Conservation (phyloP, 495 filamentous ascomycete species). For the Daldinia vernicosa region DNA sequence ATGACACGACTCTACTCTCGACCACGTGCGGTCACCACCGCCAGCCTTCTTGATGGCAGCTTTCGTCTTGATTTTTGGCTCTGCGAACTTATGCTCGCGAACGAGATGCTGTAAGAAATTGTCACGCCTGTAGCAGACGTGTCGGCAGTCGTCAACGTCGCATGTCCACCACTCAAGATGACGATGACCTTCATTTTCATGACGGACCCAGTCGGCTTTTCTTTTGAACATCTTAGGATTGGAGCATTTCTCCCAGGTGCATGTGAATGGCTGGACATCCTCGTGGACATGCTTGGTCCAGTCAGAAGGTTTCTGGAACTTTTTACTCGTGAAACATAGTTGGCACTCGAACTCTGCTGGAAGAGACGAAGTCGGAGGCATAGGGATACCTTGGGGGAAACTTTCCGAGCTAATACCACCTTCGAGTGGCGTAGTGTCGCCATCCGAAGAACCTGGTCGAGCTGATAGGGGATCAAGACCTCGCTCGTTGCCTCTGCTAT, state of each 20-base stretch:
- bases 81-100: constrained; percentile 88
- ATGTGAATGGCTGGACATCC: constrained; percentile 94
- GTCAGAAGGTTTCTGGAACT: constrained; percentile 93
- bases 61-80: constrained; percentile 74
- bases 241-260: constrained; percentile 84
- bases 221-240: constrained; percentile 96
- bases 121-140: constrained; percentile 89
- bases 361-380: constrained; percentile 79
- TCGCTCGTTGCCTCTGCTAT: constrained; percentile 52
- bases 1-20: constrained; percentile 81
- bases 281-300: constrained; percentile 99
- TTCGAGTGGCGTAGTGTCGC: constrained; percentile 70
- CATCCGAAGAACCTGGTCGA: constrained; percentile 66
- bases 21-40: constrained; percentile 71
- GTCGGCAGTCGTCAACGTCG: constrained; percentile 78
- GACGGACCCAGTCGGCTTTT: constrained; percentile 96
- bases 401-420: constrained; percentile 70
- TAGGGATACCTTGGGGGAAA: constrained; percentile 83
- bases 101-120: constrained; percentile 97
- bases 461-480: constrained; percentile 52
- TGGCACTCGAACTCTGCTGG: constrained; percentile 94
- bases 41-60: constrained; percentile 64
- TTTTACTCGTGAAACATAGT: constrained; percentile 88
- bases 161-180: constrained; percentile 95
- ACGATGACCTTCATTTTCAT: constrained; percentile 93